These are phyloP conservation scores for Avena sativa DNA, from an alignment of 176 grass and related monocot genomes.

Conservation along the genomic window DNA sequence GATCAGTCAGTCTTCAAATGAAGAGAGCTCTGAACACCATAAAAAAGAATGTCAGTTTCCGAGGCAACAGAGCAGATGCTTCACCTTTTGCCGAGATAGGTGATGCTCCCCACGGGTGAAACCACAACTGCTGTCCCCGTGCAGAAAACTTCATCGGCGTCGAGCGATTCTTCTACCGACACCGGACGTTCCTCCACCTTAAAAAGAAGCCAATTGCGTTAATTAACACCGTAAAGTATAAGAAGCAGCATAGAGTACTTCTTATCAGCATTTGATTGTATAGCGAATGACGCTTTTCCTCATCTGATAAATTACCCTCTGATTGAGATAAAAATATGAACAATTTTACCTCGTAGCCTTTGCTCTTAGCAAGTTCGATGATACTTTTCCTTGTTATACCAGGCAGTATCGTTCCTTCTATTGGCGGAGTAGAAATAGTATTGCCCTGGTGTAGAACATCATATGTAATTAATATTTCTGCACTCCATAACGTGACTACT, in stretches of 20 bases:
- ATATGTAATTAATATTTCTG: background rate
- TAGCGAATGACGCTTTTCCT: background rate
- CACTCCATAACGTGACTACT: background rate
- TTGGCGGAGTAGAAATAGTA: conserved; percentile 71
- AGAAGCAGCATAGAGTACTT: conserved; percentile 11
- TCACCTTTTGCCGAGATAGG: conserved; percentile 67
- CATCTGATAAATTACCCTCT: background rate
- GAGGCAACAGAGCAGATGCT: conserved; percentile 15
- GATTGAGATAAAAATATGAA: background rate
- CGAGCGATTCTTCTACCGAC: conserved; percentile 70
- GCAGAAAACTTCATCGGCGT: conserved; percentile 91
- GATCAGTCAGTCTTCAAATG: background rate
- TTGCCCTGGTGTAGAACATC: conserved; percentile 56
- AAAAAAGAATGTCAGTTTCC: background rate
- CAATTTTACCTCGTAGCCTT: conserved; percentile 65
- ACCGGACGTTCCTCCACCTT: conserved; percentile 72
- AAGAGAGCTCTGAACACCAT: background rate
- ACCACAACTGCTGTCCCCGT: conserved; percentile 86
- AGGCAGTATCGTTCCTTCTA: conserved; percentile 86
- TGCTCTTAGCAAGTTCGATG: conserved; percentile 67
- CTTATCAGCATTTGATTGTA: background rate
- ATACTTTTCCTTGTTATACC: conserved; percentile 92
- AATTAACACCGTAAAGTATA: background rate
- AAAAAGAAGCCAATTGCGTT: conserved; percentile 24
- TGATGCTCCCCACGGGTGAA: conserved; percentile 79